Conservation (phyloP, 768 basidiomycete genomes). For the Suillus occidentalis region DNA sequence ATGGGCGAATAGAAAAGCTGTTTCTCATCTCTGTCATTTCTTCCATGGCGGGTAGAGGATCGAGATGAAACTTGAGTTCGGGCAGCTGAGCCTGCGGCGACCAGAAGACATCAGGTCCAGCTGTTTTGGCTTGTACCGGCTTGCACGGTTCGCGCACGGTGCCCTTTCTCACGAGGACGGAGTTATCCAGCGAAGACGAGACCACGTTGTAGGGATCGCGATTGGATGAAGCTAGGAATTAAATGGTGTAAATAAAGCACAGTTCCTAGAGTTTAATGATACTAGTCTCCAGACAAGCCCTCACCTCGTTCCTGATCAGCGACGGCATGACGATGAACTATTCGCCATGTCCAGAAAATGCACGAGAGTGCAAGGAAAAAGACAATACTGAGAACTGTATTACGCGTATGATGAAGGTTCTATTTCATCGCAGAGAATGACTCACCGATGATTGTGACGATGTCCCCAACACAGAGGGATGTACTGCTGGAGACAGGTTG, state of each 20-base stretch:
- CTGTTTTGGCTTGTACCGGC: conserved; percentile 13
- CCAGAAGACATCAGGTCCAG: conserved; percentile 10
- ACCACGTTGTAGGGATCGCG: conserved; percentile 11
- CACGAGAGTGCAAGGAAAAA: background rate
- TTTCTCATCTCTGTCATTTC: conserved; percentile 1
- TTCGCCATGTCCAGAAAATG: background rate
- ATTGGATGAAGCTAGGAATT: background rate
- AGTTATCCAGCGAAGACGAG: background rate
- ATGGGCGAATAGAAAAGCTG: background rate
- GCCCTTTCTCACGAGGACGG: conserved; percentile 7
- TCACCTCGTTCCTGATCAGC: conserved; percentile 3
- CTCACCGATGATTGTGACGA: conserved; percentile 25
- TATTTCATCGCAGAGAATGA: background rate
- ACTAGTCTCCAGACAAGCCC: background rate
- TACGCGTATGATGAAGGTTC: background rate
- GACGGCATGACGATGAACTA: background rate
- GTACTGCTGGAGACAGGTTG: conserved; percentile 10
- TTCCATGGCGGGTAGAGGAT: background rate
- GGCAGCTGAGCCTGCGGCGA: conserved; percentile 6
- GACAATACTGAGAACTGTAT: background rate
- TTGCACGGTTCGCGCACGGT: conserved; percentile 7
- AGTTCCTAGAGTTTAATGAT: background rate
- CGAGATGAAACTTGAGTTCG: background rate
- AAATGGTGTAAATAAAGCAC: background rate
- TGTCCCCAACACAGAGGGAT: conserved; percentile 24